Evolutionary conservation across 2,329 filamentous ascomycete genomes (phyloP), one percentile per base, ranked within the genome.

Genomic region (Paraconiothyrium brasiliense): DNA sequence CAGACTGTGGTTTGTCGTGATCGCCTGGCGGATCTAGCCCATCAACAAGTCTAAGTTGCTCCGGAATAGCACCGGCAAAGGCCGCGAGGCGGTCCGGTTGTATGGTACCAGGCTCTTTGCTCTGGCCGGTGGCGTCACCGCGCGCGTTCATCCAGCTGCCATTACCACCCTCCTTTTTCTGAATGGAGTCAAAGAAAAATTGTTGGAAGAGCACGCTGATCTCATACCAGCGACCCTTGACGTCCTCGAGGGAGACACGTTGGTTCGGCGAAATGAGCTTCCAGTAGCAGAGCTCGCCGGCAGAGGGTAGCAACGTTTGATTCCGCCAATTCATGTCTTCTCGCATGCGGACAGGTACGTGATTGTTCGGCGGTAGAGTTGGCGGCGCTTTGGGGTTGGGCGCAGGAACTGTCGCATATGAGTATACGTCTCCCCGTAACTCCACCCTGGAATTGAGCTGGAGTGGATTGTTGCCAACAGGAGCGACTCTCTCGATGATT

Each of bases 201-300:
- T 76, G 70, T 30, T 72, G 68, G 27, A 86, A 80, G 3, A 88
- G 76, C 1, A 84, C 72, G 46, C 79, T 81, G 2, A 84, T 83
- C 71, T 88, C 86, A 71, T 88, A 89, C 86, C 86, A 89, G 10
- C 86, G 81, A 8, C 86, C 86, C 69, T 86, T 87, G 67, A 88
- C 75, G 44, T 86, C 83, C 16, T 79, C 70, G 8, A 87, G 71
- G 2, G 79, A 74, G 9, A 84, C 57, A 14, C 73, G 76, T 1
- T 70, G 62, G 14, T 61, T 61, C 0, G 74, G 62, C 34, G 76
- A 65, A 2, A 78, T 69, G 41, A 84, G 78, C 48, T 80, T 80
- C 82, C 82, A 85, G 72, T 79, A 83, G 66, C 75, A 50, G 52
- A 72, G 44, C 49, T 70, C 66, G 68, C 76, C 59, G 56, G 77